Evolutionary conservation across 306 rosid genomes (phyloP).

Genomic region (Prunus mira): DNA sequence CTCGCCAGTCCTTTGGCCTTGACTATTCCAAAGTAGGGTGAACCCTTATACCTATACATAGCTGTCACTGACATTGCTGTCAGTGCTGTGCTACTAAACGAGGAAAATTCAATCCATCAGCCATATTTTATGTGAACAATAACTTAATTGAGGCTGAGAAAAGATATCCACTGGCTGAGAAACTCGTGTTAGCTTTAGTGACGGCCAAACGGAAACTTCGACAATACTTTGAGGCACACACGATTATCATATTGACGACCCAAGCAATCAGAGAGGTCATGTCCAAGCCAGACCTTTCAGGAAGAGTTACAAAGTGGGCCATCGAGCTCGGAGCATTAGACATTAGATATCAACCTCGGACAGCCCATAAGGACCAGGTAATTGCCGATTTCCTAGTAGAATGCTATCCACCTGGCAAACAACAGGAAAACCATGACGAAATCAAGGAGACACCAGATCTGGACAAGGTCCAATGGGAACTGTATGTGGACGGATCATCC

Average conservation of each 20-base stretch:
- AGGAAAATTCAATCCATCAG: not conserved
- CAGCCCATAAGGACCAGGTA: not conserved
- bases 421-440: no score
- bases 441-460: no score
- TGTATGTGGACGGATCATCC: not conserved
- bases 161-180: not conserved
- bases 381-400: not conserved
- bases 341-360: not conserved
- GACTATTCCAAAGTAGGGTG: fast-evolving
- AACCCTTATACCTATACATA: fast-evolving
- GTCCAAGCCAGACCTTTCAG: not conserved
- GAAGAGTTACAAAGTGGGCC: not conserved
- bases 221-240: not conserved
- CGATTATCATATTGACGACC: not conserved
- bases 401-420: not conserved
- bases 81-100: fast-evolving
- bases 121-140: not conserved
- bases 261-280: not conserved
- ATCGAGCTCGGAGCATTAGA: not conserved
- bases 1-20: not conserved
- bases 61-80: fast-evolving
- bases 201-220: not conserved
- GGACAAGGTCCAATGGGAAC: fast-evolving
- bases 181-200: not conserved
- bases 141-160: not conserved